Evolutionary conservation across 352 stramenopile genomes (phyloP), one percentile per base, ranked within the genome.

Genomic region (Albugo candida): DNA sequence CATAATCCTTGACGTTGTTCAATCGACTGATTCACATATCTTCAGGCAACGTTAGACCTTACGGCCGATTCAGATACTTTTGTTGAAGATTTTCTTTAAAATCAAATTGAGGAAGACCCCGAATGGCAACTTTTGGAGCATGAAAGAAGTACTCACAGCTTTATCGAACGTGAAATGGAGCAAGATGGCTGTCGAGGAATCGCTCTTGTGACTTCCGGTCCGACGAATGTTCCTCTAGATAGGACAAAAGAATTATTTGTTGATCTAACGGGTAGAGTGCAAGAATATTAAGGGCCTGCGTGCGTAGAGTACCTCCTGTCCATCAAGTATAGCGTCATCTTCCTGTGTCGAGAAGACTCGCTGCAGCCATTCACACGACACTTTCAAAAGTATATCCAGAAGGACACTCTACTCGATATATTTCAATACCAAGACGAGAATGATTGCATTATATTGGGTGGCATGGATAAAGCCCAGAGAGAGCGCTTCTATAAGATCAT

Each of bases 341-440:
- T 85, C 45, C 48, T 91, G 39, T 66, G 84, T 48, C 70, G 77
- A 24, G 60, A 83, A 39, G 66, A 81, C 49, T 91, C 77, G 47
- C 58, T 84, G 41, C 65, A 72, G 51, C 77, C 77, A 12, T 91
- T 91, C 44, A 83, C 75, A 50, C 74, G 77, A 31, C 74, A 91
- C 46, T 87, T 91, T 49, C 67, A 83, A 41, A 74, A 74, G 58
- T 86, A 78, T 54, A 81, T 89, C 20, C 60, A 76, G 46, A 81
- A 81, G 31, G 76, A 72, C 43, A 70, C 68, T 37, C 86, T 89
- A 51, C 81, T 89, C 65, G 61, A 73, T 47, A 86, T 89, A 74
- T 74, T 85, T 37, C 59, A 65, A 35, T 47, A 81, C 51, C 57
- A 67, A 20, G 59, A 80, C 40, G 60, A 78, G 5, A 60, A 71